Conservation (phyloP, 345 rosid genomes). For the Euphorbia peplus region DNA sequence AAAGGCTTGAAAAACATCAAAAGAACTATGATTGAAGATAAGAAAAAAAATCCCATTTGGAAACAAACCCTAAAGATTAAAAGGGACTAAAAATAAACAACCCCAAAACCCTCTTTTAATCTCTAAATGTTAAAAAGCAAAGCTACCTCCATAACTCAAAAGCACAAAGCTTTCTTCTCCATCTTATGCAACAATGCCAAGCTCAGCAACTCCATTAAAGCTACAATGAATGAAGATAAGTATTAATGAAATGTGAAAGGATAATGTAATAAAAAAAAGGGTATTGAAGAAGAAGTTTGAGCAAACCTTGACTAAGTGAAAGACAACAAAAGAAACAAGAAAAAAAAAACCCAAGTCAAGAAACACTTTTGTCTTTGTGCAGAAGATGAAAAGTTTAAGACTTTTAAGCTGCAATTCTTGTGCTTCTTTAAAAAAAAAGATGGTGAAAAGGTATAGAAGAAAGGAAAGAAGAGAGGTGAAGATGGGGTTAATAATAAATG, state of each 20-base stretch:
- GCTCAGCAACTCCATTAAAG: constrained; percentile 16
- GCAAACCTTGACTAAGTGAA: constrained; percentile 29
- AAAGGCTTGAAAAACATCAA: constrained; percentile 50
- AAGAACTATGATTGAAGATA: constrained; percentile 52
- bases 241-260: constrained; percentile 9
- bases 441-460: background rate
- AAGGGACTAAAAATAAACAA: constrained; percentile 18
- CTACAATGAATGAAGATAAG: constrained; percentile 7
- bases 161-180: constrained; percentile 12
- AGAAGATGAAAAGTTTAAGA: constrained; percentile 19
- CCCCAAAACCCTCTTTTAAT: constrained; percentile 9
- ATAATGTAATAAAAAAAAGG: constrained; percentile 12
- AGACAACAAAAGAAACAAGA: constrained; percentile 38
- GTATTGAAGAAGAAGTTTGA: constrained; percentile 10
- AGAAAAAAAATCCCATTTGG: constrained; percentile 59
- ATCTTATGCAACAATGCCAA: constrained; percentile 1
- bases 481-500: no score
- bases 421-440: background rate
- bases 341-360: constrained; percentile 30
- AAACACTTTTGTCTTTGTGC: constrained; percentile 36
- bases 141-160: background rate
- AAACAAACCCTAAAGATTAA: constrained; percentile 12
- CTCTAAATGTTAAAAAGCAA: constrained; percentile 1
- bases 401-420: background rate
- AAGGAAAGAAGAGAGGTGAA: no score